Base-by-base conservation (phyloP, 768 basidiomycete genomes). In the Phylloporus arenicola region DNA sequence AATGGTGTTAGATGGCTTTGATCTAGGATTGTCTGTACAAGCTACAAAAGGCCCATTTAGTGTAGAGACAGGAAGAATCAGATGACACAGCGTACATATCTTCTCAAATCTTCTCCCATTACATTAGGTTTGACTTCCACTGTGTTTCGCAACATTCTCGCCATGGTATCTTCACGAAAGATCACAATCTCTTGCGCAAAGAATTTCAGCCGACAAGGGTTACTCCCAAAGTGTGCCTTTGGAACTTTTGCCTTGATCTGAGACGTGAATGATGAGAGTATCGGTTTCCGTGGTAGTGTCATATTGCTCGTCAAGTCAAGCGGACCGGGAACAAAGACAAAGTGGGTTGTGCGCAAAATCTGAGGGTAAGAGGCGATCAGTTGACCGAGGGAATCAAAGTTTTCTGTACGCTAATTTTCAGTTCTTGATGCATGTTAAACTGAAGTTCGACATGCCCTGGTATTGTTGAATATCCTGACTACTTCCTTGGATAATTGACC, bases 101-200 rank as follows among this genome's bases (percentile, higher is more conserved):
- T 79, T 68, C 92, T 92, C 64, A 96, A 70, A 61, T 92, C 86
- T 38, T 86, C 86, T 54, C 84, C 86, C 42, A 78, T 74, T 20
- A 84, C 81, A 41, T 87, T 80, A 3, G 85, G 84, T 63, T 96
- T 96, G 31, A 95, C 83, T 10, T 89, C 85, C 6, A 97, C 84
- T 19, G 91, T 78, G 66, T 97, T 96, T 58, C 96, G 74, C 54
- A 98, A 70, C 91, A 98, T 93, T 57, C 85, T 78, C 2, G 90
- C 80, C 92, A 99, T 97, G 43, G 85, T 67, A 64, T 98, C 92
- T 59, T 98, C 92, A 37, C 96, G 75, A 62, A 88, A 96, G 22
- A 99, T 71, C 39, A 97, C 93, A 47, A 99, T 83, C 70, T 99
- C 96, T 64, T 97, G 94, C 25, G 89, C 82, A 64, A 94, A 94